Conservation (phyloP, 2,329 filamentous ascomycete species). For the Dactylonectria estremocensis region DNA sequence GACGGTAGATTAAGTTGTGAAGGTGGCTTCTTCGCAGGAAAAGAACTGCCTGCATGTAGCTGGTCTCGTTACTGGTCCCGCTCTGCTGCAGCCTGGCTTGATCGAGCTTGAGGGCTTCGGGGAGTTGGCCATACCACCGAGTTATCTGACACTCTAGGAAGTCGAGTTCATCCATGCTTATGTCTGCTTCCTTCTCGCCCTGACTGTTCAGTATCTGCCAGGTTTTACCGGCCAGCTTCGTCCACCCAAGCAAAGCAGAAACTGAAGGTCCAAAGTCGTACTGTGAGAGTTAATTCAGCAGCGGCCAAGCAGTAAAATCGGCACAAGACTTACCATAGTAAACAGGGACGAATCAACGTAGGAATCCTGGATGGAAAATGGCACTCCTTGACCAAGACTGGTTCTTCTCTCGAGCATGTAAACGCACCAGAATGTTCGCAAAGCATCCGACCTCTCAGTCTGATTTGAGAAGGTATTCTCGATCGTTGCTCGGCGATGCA, state of each 20-base stretch:
- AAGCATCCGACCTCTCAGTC: background rate
- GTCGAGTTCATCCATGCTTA: background rate
- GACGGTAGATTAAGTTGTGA: slow-evolving; percentile 16
- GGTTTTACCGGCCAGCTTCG: slow-evolving; percentile 17
- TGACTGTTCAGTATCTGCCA: slow-evolving; percentile 14
- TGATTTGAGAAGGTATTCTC: slow-evolving; percentile 8
- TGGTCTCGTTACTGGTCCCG: background rate
- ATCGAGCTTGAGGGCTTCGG: background rate
- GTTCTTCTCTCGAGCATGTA: slow-evolving; percentile 28
- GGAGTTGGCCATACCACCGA: slow-evolving; percentile 15
- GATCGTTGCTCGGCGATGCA: slow-evolving; percentile 11
- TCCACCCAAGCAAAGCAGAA: slow-evolving; percentile 11
- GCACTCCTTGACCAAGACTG: slow-evolving; percentile 16
- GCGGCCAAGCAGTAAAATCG: background rate
- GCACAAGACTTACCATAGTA: background rate
- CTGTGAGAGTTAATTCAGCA: background rate
- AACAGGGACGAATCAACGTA: slow-evolving; percentile 15
- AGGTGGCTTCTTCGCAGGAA: slow-evolving; percentile 18
- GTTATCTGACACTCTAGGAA: background rate
- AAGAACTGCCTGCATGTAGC: slow-evolving; percentile 4
- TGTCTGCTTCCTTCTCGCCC: background rate
- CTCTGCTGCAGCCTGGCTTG: background rate
- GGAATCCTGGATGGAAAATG: slow-evolving; percentile 22
- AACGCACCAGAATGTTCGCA: slow-evolving; percentile 17
- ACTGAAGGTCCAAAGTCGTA: background rate